Conservation (phyloP, 176 grass and related monocot genomes). For the Eremochloa ophiuroides region DNA sequence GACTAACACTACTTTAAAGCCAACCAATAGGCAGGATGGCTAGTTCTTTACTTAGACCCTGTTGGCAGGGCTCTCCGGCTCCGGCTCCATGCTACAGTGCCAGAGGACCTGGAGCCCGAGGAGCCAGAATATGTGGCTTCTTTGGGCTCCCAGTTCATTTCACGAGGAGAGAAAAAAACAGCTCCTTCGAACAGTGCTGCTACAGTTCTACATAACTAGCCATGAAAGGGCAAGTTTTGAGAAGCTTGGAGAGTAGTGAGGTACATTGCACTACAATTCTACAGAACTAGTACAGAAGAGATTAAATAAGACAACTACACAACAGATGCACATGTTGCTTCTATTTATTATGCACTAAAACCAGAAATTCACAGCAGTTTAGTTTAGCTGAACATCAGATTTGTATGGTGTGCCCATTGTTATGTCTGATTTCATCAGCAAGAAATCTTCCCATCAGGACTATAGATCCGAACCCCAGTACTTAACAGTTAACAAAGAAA, state of each 20-base stretch:
- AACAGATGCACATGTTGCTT: neutral
- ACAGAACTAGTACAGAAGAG: neutral
- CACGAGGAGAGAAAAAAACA: too few species aligned
- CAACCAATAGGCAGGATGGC: neutral
- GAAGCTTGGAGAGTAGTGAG: too few species aligned
- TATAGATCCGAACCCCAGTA: neutral
- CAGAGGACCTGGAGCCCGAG: too few species aligned
- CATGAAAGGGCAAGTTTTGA: too few species aligned
- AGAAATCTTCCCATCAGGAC: neutral
- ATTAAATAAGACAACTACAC: neutral
- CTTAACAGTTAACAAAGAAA: neutral
- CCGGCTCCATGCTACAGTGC: too few species aligned
- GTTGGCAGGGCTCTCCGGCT: too few species aligned
- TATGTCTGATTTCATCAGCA: neutral
- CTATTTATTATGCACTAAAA: neutral
- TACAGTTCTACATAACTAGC: too few species aligned
- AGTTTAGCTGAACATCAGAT: neutral
- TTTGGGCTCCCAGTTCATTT: too few species aligned
- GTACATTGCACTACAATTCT: neutral
- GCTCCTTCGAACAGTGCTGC: too few species aligned
- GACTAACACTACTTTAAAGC: neutral
- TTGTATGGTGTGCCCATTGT: neutral
- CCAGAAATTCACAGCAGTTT: neutral
- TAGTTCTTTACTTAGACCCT: neutral
- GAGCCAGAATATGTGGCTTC: too few species aligned